Evolutionary conservation across 371 early-diverging fungal species (phyloP).

Genomic region (Mortierella sp.): DNA sequence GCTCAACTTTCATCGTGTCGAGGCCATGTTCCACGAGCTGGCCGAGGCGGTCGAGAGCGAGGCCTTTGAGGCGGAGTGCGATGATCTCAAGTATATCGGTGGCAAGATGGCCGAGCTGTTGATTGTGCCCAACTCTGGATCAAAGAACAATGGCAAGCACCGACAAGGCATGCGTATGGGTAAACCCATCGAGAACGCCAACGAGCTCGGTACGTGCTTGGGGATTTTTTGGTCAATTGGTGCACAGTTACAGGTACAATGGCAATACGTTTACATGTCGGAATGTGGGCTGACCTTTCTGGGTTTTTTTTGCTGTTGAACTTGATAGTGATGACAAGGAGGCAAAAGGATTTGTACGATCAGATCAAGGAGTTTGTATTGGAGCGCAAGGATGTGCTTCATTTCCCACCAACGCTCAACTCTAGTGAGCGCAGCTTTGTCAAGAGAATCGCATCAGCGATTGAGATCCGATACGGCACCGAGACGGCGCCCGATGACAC

Average conservation of each 20-base stretch:
- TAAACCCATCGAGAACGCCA: conserved; percentile 55
- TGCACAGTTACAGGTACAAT: background rate
- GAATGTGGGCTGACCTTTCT: background rate
- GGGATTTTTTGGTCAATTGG: background rate
- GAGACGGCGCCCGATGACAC: conserved; percentile 61
- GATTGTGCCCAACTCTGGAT: conserved; percentile 31
- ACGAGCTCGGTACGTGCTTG: conserved; percentile 42
- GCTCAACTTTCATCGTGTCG: conserved; percentile 75
- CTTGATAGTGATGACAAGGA: conserved; percentile 67
- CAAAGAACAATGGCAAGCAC: conserved; percentile 60
- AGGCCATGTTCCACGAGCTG: conserved; percentile 74
- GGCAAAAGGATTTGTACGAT: conserved; percentile 70
- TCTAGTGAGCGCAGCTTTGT: conserved; percentile 77
- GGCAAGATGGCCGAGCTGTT: conserved; percentile 65
- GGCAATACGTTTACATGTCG: background rate
- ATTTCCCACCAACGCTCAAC: conserved; percentile 67
- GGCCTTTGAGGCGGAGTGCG: conserved; percentile 73
- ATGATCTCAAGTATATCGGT: conserved; percentile 72
- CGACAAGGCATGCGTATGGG: conserved; percentile 65
- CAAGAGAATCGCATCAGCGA: conserved; percentile 69
- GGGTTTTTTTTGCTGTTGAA: background rate
- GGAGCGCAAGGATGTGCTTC: conserved; percentile 60
- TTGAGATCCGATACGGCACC: conserved; percentile 69
- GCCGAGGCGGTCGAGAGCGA: conserved; percentile 75
- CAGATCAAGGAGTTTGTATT: conserved; percentile 70